Conservation (phyloP, 2,329 filamentous ascomycete species). For the Hirsutella rhossiliensis region DNA sequence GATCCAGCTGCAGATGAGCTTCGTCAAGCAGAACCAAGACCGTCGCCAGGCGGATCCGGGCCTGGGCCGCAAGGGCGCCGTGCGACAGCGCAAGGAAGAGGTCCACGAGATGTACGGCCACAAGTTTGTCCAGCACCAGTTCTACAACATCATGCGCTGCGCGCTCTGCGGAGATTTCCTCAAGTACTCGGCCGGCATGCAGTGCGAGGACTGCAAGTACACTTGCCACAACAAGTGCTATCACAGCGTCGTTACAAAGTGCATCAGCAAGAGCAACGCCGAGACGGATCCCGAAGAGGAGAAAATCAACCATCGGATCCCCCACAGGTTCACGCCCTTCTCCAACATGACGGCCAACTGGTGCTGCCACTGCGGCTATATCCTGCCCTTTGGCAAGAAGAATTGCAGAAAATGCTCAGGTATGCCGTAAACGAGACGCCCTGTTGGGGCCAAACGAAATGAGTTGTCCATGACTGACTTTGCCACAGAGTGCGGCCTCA, state of each 20-base stretch:
- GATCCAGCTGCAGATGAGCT: conserved; percentile 83
- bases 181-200: conserved; percentile 97
- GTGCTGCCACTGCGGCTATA: conserved; percentile 98
- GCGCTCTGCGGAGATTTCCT: conserved; percentile 95
- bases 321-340: conserved; percentile 92
- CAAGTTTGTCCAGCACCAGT: conserved; percentile 97
- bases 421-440: conserved; percentile 35
- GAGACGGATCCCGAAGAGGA: conserved; percentile 98
- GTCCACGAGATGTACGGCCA: conserved; percentile 98
- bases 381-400: conserved; percentile 88
- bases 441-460: not conserved
- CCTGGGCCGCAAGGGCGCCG: conserved; percentile 86
- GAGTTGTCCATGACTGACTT: not conserved
- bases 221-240: conserved; percentile 99
- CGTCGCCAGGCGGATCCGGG: conserved; percentile 75
- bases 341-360: conserved; percentile 97
- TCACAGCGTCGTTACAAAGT: conserved; percentile 92
- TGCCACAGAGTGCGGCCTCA: conserved; percentile 71
- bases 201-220: conserved; percentile 99
- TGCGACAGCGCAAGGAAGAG: conserved; percentile 95
- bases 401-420: conserved; percentile 86
- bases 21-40: conserved; percentile 81
- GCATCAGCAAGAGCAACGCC: conserved; percentile 98
- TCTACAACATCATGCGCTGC: conserved; percentile 99
- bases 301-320: conserved; percentile 98